Base-by-base conservation (phyloP, 176 grass and related monocot species). In the Lolium perenne region DNA sequence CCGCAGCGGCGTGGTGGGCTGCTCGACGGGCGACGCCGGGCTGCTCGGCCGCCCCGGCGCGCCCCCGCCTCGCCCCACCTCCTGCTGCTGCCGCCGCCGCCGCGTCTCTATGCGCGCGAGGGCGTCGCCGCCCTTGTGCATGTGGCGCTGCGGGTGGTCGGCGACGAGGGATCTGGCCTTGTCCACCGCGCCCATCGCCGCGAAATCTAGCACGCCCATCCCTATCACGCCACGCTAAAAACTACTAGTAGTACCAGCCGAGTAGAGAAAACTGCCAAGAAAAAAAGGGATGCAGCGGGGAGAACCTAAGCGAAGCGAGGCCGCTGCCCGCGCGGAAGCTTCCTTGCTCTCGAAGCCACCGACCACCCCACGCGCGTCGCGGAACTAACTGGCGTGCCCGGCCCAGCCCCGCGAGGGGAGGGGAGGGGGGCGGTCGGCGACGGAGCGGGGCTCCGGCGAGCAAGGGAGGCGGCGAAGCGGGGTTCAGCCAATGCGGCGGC, bases 191-290 rank as follows among this genome's bases (percentile, higher is more conserved):
- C 87, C 84, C 50, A 69, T 62, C 66, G 86, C 74, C 68, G 71
- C 65, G 59, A 89, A 91, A 87, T 92, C 91, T 5, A 81, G 46
- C 71, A 98, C 83, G 41, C 91, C 95, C 93, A 95, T 90, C 77
- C 59, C 77, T 70, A 4, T 25, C 60, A 89, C 38, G 46, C 51
- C 5, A 81, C 69, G 59, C 69, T 74, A 46, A 25, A 43, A 64
- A 8, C 57, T 3, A n/a, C n/a, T n/a, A 49, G 29, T 1, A 35
- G 32, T 35, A 35, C 22, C 11, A 62, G 26, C 22, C 59, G 3
- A 5, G 21, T 12, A 65, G 8, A 65, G 41, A 65, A 65, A 74
- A 51, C 46, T 26, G 21, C 29, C 18, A 8, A 9, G 7, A 74
- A 47, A 74, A 47, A 22, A 45, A 57, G 32, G 32, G 32, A 32